These are phyloP conservation scores for Diospyros kaki DNA, from an alignment of 148 eudicot species.

Conservation along the genomic window DNA sequence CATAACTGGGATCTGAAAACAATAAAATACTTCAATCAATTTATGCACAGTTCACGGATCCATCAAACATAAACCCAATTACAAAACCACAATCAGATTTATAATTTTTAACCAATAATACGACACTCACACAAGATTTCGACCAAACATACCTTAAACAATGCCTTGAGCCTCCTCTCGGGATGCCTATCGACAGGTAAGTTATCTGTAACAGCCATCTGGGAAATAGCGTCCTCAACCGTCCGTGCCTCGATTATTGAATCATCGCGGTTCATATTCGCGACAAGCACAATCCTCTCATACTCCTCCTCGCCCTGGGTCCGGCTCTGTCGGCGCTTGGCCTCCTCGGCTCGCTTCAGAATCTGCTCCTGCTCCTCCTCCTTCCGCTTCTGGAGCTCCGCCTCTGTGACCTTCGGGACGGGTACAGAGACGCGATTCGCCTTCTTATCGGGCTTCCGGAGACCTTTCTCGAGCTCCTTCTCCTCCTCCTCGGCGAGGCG, in stretches of 20 bases:
- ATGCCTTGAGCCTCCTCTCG: constrained; percentile 86
- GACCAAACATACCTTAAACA: constrained; percentile 55
- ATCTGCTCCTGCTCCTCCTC: constrained; percentile 63
- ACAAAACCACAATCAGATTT: not conserved
- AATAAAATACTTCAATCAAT: not conserved
- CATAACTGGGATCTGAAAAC: not conserved
- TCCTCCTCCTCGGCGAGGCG: constrained; percentile 78
- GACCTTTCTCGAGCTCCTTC: constrained; percentile 64
- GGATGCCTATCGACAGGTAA: constrained; percentile 86
- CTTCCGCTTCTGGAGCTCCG: constrained; percentile 51
- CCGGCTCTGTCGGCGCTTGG: constrained; percentile 60
- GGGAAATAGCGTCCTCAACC: constrained; percentile 80
- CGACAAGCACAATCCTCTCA: constrained; percentile 63
- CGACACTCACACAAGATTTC: not conserved
- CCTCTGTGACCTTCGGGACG: constrained; percentile 68
- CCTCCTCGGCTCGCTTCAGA: constrained; percentile 55
- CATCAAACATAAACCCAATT: not conserved
- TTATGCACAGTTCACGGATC: not conserved
- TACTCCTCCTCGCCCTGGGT: constrained; percentile 84
- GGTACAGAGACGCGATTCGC: constrained; percentile 61
- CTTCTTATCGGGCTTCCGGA: constrained; percentile 77
- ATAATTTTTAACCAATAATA: not conserved
- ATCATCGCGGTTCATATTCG: constrained; percentile 76
- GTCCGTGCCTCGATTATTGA: constrained; percentile 65
- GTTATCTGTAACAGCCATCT: constrained; percentile 51